Conservation (phyloP, 2,329 filamentous ascomycete genomes). For the Cladosporium phlei region DNA sequence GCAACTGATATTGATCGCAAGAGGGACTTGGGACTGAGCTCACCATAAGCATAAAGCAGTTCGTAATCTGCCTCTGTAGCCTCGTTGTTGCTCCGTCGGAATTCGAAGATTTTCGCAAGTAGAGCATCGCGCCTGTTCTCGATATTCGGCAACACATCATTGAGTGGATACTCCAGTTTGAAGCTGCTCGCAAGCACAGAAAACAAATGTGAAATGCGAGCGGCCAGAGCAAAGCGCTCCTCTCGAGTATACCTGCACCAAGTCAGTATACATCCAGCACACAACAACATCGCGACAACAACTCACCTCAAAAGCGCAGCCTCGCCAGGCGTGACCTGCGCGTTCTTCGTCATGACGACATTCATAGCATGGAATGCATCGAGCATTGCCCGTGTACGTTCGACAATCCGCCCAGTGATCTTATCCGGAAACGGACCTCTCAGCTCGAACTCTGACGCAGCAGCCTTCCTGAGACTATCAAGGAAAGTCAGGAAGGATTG, state of each 20-base stretch:
- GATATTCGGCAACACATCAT: conserved; percentile 80
- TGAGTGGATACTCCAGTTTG: conserved; percentile 90
- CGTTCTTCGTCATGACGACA: conserved; percentile 77
- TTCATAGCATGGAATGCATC: conserved; percentile 97
- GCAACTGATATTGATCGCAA: not conserved
- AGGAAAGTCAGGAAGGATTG: conserved; percentile 73
- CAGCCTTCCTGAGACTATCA: conserved; percentile 66
- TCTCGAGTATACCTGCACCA: conserved; percentile 60
- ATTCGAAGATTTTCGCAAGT: conserved; percentile 81
- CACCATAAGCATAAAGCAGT: conserved; percentile 83
- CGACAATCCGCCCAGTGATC: conserved; percentile 68
- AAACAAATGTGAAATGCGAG: conserved; percentile 83
- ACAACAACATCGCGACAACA: no score
- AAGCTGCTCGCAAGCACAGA: conserved; percentile 84
- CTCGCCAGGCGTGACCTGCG: conserved; percentile 72
- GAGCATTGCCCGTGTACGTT: conserved; percentile 75
- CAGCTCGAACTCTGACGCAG: conserved; percentile 82
- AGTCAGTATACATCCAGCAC: not conserved
- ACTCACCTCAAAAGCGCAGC: conserved; percentile 59
- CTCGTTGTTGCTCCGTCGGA: conserved; percentile 62
- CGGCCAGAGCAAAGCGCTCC: conserved; percentile 76
- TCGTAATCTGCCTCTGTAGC: conserved; percentile 76
- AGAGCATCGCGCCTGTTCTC: conserved; percentile 75
- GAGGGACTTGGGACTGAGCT: conserved; percentile 26
- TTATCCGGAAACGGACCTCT: conserved; percentile 77